These are phyloP conservation scores for Paecilomyces sp. DNA, from an alignment of 2,329 filamentous ascomycete species.

Conservation along the genomic window DNA sequence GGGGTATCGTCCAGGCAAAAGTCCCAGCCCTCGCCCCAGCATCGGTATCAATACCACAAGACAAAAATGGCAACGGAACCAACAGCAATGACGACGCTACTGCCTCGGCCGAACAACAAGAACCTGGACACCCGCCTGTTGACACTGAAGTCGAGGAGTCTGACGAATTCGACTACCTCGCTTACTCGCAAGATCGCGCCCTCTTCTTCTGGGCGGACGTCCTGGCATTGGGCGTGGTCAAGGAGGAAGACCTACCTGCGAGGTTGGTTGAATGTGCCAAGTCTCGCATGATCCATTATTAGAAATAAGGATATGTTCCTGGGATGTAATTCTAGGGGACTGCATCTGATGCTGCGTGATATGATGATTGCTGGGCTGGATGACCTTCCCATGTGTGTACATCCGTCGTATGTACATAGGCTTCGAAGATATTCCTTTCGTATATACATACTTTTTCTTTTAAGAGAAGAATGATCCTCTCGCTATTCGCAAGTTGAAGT, in stretches of 20 bases:
- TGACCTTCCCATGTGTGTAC: background rate
- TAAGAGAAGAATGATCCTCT: no score
- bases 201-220: constrained; percentile 95
- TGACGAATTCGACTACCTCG: constrained; percentile 87
- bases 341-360: background rate
- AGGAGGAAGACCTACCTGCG: constrained; percentile 66
- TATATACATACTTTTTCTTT: no score
- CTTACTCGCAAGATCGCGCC: constrained; percentile 82
- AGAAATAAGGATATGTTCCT: constrained; percentile 15
- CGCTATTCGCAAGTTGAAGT: no score
- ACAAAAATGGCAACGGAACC: constrained; percentile 11
- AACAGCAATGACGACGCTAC: background rate
- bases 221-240: constrained; percentile 66
- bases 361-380: background rate
- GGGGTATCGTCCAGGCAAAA: constrained; percentile 94
- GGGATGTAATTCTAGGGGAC: background rate
- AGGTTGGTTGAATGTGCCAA: constrained; percentile 60
- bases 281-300: constrained; percentile 55
- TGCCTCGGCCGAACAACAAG: constrained; percentile 5
- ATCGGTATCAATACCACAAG: constrained; percentile 7
- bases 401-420: background rate
- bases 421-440: no score
- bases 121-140: constrained; percentile 16
- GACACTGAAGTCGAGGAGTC: constrained; percentile 49
- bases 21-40: constrained; percentile 44